Conservation (phyloP, 2,329 filamentous ascomycete species). For the Fusarium sp. region DNA sequence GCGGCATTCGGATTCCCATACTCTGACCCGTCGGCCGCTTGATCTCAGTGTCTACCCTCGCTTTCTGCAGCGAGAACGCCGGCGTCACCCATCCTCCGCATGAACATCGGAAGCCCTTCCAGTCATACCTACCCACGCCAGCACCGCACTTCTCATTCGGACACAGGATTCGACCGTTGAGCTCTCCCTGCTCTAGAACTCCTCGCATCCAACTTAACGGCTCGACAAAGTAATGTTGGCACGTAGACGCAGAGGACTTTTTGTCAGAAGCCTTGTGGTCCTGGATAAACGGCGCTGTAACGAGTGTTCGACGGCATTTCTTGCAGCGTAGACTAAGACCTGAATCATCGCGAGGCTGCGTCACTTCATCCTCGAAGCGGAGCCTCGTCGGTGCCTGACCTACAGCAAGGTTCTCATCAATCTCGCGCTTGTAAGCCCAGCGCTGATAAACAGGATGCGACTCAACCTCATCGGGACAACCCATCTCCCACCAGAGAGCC, state of each 20-base stretch:
- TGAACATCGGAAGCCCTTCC: constrained; percentile 94
- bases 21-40: constrained; percentile 44
- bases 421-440: constrained; percentile 67
- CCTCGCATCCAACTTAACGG: constrained; percentile 95
- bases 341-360: constrained; percentile 51
- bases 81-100: constrained; percentile 93
- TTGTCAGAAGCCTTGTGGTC: constrained; percentile 62
- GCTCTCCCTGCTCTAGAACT: constrained; percentile 80
- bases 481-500: constrained; percentile 87
- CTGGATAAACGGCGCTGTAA: constrained; percentile 70
- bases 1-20: constrained; percentile 67
- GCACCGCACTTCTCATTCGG: constrained; percentile 81
- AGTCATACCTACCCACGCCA: constrained; percentile 92
- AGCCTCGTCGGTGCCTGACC: constrained; percentile 85
- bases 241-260: constrained; percentile 53
- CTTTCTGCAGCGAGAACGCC: constrained; percentile 85
- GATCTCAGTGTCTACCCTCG: constrained; percentile 73
- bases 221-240: constrained; percentile 90
- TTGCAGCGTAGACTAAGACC: constrained; percentile 75
- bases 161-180: constrained; percentile 87
- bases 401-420: constrained; percentile 70
- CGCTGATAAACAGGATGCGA: constrained; percentile 82
- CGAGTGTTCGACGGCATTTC: constrained; percentile 81
- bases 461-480: constrained; percentile 74
- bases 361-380: constrained; percentile 81